phyloP scores from a whole-genome alignment of 331 rosid species.

The Quercus lobata region DNA sequence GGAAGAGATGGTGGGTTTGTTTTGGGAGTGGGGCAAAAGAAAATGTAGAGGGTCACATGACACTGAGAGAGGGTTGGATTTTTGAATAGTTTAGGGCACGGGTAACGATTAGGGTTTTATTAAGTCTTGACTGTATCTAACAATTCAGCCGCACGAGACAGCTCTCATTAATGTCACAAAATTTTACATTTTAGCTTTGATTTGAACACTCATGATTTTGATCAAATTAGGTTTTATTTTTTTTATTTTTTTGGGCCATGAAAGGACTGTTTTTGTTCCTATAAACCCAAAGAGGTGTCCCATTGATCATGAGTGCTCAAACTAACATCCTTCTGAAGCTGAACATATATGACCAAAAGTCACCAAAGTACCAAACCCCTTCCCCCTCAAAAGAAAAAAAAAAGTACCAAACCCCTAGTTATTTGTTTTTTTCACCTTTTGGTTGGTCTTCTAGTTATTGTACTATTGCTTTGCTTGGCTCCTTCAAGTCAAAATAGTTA shows the following conservation, averaged over 20 bases:
- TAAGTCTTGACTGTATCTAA: conserved; percentile 49
- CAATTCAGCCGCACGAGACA: conserved; percentile 49
- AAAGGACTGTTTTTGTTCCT: neutral
- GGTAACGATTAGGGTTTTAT: conserved; percentile 58
- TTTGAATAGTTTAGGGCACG: conserved; percentile 63
- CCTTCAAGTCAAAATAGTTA: conserved; percentile 19
- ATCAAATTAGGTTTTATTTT: neutral
- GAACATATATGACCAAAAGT: neutral
- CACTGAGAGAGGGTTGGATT: conserved; percentile 14
- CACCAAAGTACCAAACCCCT: neutral
- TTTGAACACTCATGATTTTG: conserved; percentile 13
- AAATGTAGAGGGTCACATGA: conserved; percentile 47
- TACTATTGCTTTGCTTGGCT: conserved; percentile 1
- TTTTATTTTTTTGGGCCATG: neutral
- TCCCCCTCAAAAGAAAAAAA: too few species aligned
- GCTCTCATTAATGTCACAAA: conserved; percentile 34
- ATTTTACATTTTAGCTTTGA: conserved; percentile 17
- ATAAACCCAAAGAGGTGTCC: neutral
- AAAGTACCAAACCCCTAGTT: neutral
- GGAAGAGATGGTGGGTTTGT: conserved; percentile 75
- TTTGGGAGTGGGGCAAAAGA: conserved; percentile 72
- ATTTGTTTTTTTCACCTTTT: neutral
- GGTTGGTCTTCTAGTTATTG: neutral
- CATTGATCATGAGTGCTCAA: conserved; percentile 4
- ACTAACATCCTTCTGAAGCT: neutral